Conservation (phyloP, 1,139 yeast species). For the Hemisphaericaspora xylanilytica region DNA sequence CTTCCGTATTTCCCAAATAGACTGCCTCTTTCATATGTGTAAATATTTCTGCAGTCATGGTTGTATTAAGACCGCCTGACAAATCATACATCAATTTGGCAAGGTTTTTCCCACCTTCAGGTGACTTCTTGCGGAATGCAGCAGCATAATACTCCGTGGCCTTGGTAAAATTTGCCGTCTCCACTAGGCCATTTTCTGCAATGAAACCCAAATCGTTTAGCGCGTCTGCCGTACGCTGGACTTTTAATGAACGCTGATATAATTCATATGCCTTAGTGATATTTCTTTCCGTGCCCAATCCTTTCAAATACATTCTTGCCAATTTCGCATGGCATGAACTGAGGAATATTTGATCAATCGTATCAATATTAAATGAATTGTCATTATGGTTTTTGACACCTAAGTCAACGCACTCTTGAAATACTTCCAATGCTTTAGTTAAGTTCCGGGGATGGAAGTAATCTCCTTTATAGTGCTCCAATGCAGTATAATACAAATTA, state of each 20-base stretch:
- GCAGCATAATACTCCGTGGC: constrained; percentile 44
- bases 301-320: constrained; percentile 71
- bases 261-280: constrained; percentile 46
- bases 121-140: constrained; percentile 31
- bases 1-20: constrained; percentile 45
- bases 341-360: constrained; percentile 27
- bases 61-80: constrained; percentile 10
- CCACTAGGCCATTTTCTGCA: constrained; percentile 48
- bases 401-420: constrained; percentile 33
- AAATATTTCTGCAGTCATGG: constrained; percentile 20
- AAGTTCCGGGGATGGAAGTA: constrained; percentile 46
- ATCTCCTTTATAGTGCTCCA: constrained; percentile 51
- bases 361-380: constrained; percentile 17
- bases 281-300: constrained; percentile 61
- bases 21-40: constrained; percentile 45
- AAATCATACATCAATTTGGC: constrained; percentile 33
- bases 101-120: constrained; percentile 32
- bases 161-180: constrained; percentile 13
- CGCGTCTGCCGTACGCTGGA: constrained; percentile 38
- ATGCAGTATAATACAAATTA: constrained; percentile 44
- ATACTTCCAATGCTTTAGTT: constrained; percentile 38
- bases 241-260: constrained; percentile 36
- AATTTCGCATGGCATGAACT: constrained; percentile 46
- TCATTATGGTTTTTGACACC: constrained; percentile 25
- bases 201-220: constrained; percentile 57